A percentile compares a stretch with the other conserved stretches of the same genome.
Evolutionary conservation across 108 stramenopile species (phyloP).

Genomic region (Pseudonitzschia multiseries): DNA sequence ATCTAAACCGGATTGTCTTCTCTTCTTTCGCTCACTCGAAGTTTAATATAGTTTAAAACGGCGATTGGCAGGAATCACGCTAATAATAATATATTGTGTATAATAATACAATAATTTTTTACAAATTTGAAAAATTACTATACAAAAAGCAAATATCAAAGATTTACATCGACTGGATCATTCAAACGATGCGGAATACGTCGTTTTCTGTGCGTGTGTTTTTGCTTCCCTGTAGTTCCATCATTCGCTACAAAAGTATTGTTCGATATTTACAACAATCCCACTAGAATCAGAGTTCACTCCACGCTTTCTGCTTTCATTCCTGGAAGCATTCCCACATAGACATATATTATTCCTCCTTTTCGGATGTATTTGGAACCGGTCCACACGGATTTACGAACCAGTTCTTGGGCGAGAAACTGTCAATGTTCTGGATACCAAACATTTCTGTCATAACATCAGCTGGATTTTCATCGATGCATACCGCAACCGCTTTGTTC

Average conservation of each 20-base stretch:
- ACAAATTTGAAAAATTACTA: neutral
- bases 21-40: too few relatives aligned
- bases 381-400: constrained; percentile 14
- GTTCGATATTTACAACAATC: too few relatives aligned
- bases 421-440: neutral
- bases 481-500: neutral
- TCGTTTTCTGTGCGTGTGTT: too few relatives aligned
- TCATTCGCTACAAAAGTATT: too few relatives aligned
- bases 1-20: too few relatives aligned
- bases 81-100: neutral
- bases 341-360: neutral
- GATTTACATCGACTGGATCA: neutral
- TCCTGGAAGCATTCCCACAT: too few relatives aligned
- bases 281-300: too few relatives aligned
- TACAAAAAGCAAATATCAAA: neutral
- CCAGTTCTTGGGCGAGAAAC: constrained; percentile 1
- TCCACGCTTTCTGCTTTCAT: too few relatives aligned
- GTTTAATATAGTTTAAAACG: too few relatives aligned
- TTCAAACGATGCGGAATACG: neutral
- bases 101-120: neutral
- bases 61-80: too few relatives aligned
- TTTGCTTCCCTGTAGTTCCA: too few relatives aligned
- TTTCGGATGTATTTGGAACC: neutral
- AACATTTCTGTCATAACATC: constrained; percentile 5
- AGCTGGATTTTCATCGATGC: neutral